A percentile compares a stretch with the other conserved stretches of the same genome.
phyloP scores from a whole-genome alignment of 2,329 filamentous ascomycete species.

The Aspergillus sp. region DNA sequence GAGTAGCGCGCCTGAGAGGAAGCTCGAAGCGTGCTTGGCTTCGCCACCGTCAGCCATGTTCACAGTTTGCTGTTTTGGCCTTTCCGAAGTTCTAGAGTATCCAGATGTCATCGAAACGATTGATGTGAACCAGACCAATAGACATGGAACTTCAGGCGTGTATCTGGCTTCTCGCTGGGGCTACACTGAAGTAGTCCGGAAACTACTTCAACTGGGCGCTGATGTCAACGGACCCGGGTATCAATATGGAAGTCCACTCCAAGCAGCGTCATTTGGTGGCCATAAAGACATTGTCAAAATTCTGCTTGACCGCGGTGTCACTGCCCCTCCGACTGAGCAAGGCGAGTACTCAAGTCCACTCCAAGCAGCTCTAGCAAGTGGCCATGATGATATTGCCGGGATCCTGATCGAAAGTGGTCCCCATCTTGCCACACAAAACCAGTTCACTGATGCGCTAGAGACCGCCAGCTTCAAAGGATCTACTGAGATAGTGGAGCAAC shows the following conservation, averaged over 20 bases:
- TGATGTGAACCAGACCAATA: not conserved
- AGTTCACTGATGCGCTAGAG: not conserved
- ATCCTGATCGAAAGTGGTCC: not conserved
- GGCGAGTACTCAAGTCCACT: not conserved
- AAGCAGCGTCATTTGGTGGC: not conserved
- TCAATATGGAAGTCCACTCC: not conserved
- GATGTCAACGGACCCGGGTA: not conserved
- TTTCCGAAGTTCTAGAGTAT: not conserved
- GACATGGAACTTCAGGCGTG: not conserved
- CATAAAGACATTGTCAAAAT: not conserved
- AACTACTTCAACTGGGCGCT: not conserved
- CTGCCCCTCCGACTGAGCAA: not conserved
- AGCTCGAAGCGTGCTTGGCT: not conserved
- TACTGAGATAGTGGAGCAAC: not conserved
- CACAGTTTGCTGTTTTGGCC: not conserved
- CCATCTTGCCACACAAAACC: not conserved
- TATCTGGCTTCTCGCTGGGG: not conserved
- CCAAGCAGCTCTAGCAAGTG: not conserved
- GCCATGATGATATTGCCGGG: not conserved
- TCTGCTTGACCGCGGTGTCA: not conserved
- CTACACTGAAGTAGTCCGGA: not conserved
- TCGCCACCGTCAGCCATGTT: not conserved
- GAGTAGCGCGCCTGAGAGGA: not conserved
- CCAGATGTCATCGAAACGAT: not conserved
- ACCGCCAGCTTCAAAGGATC: not conserved